Conservation (phyloP, 495 filamentous ascomycete genomes). For the Apiosordaria backusii region DNA sequence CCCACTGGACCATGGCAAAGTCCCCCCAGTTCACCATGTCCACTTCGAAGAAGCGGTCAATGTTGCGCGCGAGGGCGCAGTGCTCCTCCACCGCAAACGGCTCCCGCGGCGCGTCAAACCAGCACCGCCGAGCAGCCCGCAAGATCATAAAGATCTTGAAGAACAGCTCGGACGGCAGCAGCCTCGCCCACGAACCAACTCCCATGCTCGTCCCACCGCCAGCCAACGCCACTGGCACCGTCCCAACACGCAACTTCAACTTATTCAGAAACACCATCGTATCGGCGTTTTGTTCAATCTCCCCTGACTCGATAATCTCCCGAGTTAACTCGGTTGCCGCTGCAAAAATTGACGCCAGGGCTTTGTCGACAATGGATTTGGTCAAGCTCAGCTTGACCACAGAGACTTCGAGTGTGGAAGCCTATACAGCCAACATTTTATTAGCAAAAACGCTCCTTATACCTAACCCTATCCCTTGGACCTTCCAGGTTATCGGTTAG, state of each 20-base stretch:
- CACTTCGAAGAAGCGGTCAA: constrained; percentile 4
- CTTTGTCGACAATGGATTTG: neutral
- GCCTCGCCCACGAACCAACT: neutral
- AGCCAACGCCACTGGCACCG: neutral
- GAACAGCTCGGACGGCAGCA: neutral
- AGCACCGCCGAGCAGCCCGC: constrained; percentile 1
- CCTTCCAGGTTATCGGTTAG: too few species aligned
- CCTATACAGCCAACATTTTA: neutral
- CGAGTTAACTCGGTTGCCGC: neutral
- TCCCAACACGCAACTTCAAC: neutral
- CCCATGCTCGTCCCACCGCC: neutral
- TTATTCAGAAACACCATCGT: neutral
- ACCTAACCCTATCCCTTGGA: neutral
- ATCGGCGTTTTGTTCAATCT: neutral
- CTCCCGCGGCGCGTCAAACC: neutral
- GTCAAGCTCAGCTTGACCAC: neutral
- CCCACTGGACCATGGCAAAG: neutral
- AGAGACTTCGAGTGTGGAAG: neutral
- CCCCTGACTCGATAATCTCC: neutral
- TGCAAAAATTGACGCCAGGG: neutral
- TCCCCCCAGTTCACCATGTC: constrained; percentile 5
- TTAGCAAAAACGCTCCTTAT: neutral
- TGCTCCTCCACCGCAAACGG: neutral
- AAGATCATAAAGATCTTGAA: neutral
- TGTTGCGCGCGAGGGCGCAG: neutral